Evolutionary conservation across 2,329 filamentous ascomycete species (phyloP), one percentile per base, ranked within the genome.

Genomic region (Aplosporella prunicola): DNA sequence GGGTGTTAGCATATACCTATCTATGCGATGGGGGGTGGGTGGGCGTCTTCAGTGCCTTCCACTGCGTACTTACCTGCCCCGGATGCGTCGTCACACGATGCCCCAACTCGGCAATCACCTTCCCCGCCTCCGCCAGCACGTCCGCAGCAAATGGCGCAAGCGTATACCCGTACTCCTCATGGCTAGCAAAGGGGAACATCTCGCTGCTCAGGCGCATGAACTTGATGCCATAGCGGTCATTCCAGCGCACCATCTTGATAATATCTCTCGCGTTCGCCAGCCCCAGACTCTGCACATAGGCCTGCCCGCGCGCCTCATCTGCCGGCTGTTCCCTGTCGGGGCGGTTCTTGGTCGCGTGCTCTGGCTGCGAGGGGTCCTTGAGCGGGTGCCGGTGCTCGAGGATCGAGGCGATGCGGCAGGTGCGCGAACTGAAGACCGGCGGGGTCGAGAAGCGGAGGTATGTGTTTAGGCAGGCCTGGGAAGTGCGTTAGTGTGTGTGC

Each of bases 131-230:
- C 2, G 74, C 80, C 8, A 96, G 67, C 0, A 74, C 77, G 10
- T 87, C 79, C 0, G 82, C 76, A 0, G 88, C 89, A 55, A 95
- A 95, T 0, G 83, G 80, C 0, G 78, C 79, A 9, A 96, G 69
- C 47, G 76, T 81, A 58, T 96, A 96, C 0, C 88, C 89, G 47
- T 93, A 81, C 44, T 85, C 81, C 16, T 74, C 72, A 51, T 96
- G 89, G 46, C 84, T 93, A 2, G 89, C 89, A 56, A 95, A 95
- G 0, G 89, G 89, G 46, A 96, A 96, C 83, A 95, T 95, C 49
- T 95, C 89, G 38, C 85, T 93, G 48, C 85, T 93, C 14, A 96
- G 67, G 1, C 89, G 76, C 74, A 96, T 76, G 57, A 96, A 95
- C 48, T 78, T 88, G 61, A 96, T 96, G 25, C 81, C 80, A 46